Percentiles rank a stretch among this genome's conserved stretches.
Conservation (phyloP, 495 filamentous ascomycete species). For the Cercophora newfieldiana region DNA sequence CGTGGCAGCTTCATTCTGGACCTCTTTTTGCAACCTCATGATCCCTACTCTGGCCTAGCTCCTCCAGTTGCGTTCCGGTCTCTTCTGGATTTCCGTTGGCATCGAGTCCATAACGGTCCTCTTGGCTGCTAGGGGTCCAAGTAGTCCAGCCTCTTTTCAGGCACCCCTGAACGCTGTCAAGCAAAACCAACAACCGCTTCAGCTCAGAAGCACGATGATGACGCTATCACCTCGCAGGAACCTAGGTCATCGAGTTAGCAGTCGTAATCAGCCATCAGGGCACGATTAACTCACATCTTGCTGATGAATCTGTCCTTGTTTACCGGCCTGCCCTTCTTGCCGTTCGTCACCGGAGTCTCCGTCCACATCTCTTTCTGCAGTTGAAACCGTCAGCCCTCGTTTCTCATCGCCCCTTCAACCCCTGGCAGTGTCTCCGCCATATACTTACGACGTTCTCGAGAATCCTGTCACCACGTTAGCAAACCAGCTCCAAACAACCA, state of each 20-base stretch:
- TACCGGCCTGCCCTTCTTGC: conserved; percentile 84
- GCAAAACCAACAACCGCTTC: not conserved
- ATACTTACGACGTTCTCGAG: conserved; percentile 36
- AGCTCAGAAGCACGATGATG: conserved; percentile 12
- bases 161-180: not conserved
- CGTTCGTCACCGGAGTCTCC: conserved; percentile 74
- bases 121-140: not conserved
- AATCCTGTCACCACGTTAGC: conserved; percentile 21
- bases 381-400: conserved; percentile 4
- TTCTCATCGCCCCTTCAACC: not conserved
- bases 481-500: not conserved
- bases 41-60: not conserved
- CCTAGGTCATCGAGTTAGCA: not conserved
- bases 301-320: conserved; percentile 99
- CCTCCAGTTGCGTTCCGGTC: not conserved
- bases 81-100: not conserved
- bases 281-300: conserved; percentile 73
- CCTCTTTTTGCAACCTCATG: not conserved
- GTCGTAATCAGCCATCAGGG: too few species aligned
- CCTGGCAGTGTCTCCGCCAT: not conserved
- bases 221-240: conserved; percentile 14
- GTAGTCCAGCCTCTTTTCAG: not conserved
- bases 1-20: not conserved
- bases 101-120: not conserved
- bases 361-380: conserved; percentile 97